phyloP scores from a whole-genome alignment of 768 basidiomycete species.

The Hydnomerulius pinastri region DNA sequence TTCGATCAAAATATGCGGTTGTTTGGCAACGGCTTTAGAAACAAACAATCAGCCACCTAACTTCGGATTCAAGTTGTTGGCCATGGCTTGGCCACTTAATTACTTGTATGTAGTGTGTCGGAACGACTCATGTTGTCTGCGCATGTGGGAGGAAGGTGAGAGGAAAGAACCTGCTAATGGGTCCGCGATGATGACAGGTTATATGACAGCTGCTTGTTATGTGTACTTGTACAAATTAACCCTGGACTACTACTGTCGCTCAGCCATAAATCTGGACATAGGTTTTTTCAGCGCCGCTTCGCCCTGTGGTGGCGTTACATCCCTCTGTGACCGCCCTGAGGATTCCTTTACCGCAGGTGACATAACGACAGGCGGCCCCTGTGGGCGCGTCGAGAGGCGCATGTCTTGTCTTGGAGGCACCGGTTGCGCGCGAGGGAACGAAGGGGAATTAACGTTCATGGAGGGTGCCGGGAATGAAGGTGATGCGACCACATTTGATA shows the following conservation, averaged over 20 bases:
- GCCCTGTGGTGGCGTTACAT: neutral
- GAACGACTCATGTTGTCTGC: no score
- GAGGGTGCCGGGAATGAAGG: constrained; percentile 5
- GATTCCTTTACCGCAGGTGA: constrained; percentile 14
- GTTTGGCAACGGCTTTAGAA: no score
- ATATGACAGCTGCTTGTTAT: no score
- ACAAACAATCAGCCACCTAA: no score
- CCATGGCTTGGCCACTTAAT: no score
- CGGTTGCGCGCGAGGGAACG: constrained; percentile 12
- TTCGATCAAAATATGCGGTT: no score
- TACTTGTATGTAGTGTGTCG: no score
- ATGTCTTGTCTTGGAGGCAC: constrained; percentile 26
- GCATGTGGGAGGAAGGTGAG: no score
- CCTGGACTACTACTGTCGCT: constrained; percentile 19
- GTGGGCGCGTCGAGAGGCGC: constrained; percentile 24
- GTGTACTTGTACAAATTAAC: no score
- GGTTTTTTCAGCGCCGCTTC: constrained; percentile 11
- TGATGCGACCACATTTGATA: constrained; percentile 1
- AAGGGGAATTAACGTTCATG: constrained; percentile 17
- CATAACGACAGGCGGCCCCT: constrained; percentile 26
- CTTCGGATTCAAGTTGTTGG: no score
- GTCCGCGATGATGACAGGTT: no score
- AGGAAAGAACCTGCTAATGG: no score
- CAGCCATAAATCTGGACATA: constrained; percentile 38
- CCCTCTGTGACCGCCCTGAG: neutral